These are phyloP conservation scores for Boletus rufocinnamomeus DNA, from an alignment of 768 basidiomycete genomes.

Conservation along the genomic window DNA sequence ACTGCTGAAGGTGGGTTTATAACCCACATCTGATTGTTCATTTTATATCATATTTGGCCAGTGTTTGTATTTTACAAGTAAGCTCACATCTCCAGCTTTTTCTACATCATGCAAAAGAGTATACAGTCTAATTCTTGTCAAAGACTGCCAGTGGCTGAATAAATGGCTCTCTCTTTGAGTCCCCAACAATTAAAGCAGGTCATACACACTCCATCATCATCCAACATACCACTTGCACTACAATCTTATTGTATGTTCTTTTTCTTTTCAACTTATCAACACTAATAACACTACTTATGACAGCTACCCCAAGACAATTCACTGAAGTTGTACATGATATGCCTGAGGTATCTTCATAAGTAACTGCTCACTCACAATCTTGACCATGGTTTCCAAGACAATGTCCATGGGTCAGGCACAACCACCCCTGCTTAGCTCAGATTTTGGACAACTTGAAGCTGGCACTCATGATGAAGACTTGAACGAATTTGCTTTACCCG, in stretches of 20 bases:
- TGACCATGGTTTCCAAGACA: constrained; percentile 16
- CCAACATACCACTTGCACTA: neutral
- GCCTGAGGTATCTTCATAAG: constrained; percentile 13
- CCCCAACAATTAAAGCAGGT: constrained; percentile 10
- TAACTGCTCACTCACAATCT: neutral
- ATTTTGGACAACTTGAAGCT: constrained; percentile 5
- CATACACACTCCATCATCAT: constrained; percentile 1
- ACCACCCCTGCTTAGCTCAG: constrained; percentile 3
- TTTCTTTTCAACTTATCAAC: neutral
- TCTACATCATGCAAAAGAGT: neutral
- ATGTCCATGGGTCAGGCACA: constrained; percentile 8
- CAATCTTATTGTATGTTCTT: constrained; percentile 17
- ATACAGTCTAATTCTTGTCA: neutral
- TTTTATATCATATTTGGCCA: neutral
- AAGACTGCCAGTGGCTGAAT: neutral
- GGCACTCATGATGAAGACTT: neutral
- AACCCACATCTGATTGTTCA: neutral
- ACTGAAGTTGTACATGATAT: constrained; percentile 6
- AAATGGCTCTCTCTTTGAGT: constrained; percentile 24
- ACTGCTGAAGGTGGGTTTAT: constrained; percentile 1
- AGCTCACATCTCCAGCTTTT: neutral
- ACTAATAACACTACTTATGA: neutral
- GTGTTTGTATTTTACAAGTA: constrained; percentile 1
- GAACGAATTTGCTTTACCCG: neutral
- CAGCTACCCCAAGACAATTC: constrained; percentile 23